Evolutionary conservation across 2,329 filamentous ascomycete genomes (phyloP), one percentile per base, ranked within the genome.

Genomic region (Pseudogymnoascus sp.): DNA sequence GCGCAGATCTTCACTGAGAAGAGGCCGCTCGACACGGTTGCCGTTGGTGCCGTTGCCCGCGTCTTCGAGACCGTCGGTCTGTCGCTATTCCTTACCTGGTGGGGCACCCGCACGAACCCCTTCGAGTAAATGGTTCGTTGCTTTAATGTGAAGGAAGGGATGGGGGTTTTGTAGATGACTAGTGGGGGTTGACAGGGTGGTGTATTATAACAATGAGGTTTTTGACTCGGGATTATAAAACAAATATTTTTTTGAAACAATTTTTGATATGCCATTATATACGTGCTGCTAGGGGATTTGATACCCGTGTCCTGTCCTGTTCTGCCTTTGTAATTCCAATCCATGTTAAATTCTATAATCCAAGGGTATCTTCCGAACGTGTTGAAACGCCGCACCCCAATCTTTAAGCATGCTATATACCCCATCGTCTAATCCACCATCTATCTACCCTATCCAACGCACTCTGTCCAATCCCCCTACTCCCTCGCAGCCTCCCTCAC

Each of bases 31-130:
- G 93, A 98, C 78, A 93, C 90, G 66, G 86, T 98, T 70, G 91
- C 91, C 70, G 89, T 97, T 69, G 90, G 89, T 74, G 85, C 89
- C 66, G 79, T 95, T 60, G 89, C 90, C 73, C 93, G 95, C 79
- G 80, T 95, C 70, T 85, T 96, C 70, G 95, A 98, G 85, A 97
- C 95, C 2, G 85, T 98, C 65, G 95, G 93, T 68, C 85, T 98
- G 64, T 92, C 89, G 67, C 76, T 96, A 73, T 91, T 98, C 85
- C 83, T 98, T 72, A 96, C 91, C 75, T 98, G 91, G 89, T 98
- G 93, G 93, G 93, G 93, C 73, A 97, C 93, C 73, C 89, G 90
- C 75, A 95, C 91, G 79, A 93, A 92, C 82, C 91, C 91, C 65
- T 96, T 96, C 78, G 86, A 73, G 60, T 73, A 72, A 69, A 50